Evolutionary conservation across 495 filamentous ascomycete species (phyloP), one percentile per base, ranked within the genome.

Genomic region (Penicillium soppii): DNA sequence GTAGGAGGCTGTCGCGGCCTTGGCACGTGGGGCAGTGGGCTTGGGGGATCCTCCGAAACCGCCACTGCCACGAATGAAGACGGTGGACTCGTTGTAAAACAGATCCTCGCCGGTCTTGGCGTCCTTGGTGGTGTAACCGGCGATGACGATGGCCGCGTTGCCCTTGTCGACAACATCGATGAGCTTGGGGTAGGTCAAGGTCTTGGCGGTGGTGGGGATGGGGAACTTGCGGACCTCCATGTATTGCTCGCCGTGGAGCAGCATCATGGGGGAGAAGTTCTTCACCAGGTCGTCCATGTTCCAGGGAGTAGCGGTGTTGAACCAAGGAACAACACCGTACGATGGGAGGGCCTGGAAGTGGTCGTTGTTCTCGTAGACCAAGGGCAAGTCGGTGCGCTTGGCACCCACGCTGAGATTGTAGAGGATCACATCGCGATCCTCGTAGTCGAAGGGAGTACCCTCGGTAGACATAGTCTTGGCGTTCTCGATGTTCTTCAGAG

Each of bases 201-300:
- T 86, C 32, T 83, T 87, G 40, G 81, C 90, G 40, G 84, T 79
- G 43, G 94, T 97, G 25, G 95, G 94, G 69, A 98, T 91, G 41
- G 95, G 94, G 76, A 83, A 96, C 70, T 92, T 89, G 66, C 86
- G 86, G 66, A 98, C 82, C 70, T 97, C 95, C 57, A 97, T 89
- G 80, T 92, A 98, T 74, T 98, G 94, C 76, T 98, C 94, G 62
- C 94, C 94, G 78, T 98, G 94, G 16, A 98, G 86, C 43, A 98
- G 84, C 92, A 97, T 96, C 95, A 97, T 98, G 55, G 92, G 92
- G 5, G 82, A 88, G 81, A 95, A 98, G 75, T 97, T 90, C 63
- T 91, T 90, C 35, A 97, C 85, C 54, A 98, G 75, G 20, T 95
- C 89, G 54, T 85, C 80, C 56, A 92, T 75, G 74, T 75, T 82